Percentiles rank a stretch among this genome's conserved stretches.
Conservation (phyloP, 2,329 filamentous ascomycete genomes). For the Phoma sp. region DNA sequence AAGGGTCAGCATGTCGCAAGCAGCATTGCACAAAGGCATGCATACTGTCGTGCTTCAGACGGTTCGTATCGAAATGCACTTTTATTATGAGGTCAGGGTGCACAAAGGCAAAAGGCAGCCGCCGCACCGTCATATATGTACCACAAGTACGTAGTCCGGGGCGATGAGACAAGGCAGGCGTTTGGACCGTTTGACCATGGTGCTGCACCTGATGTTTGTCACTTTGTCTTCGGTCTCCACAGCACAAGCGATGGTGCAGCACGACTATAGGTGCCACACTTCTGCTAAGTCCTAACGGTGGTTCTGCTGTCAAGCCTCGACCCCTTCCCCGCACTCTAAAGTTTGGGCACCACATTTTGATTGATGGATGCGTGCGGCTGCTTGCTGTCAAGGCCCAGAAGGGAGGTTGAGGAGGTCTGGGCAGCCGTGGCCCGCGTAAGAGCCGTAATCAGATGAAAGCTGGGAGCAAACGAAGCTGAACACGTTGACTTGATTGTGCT, state of each 20-base stretch:
- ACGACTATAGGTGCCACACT: slow-evolving; percentile 6
- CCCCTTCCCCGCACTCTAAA: slow-evolving; percentile 11
- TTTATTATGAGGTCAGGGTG: background rate
- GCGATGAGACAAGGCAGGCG: slow-evolving; percentile 3
- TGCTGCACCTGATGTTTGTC: background rate
- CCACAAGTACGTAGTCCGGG: slow-evolving; percentile 1
- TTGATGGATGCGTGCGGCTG: slow-evolving; percentile 16
- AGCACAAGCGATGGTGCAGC: slow-evolving; percentile 5
- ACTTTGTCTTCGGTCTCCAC: slow-evolving; percentile 1
- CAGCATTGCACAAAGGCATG: slow-evolving; percentile 1
- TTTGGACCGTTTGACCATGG: background rate
- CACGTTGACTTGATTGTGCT: slow-evolving; percentile 25
- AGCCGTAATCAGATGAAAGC: background rate
- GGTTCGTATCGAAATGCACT: slow-evolving; percentile 5
- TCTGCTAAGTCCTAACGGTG: background rate
- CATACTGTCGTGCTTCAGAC: background rate
- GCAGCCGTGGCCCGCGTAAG: background rate
- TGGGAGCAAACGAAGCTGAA: slow-evolving; percentile 15
- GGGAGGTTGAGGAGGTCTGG: background rate
- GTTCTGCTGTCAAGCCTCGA: slow-evolving; percentile 20
- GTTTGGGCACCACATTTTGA: slow-evolving; percentile 15
- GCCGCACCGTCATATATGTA: slow-evolving; percentile 6
- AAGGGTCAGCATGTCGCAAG: background rate
- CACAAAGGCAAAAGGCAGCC: slow-evolving; percentile 3
- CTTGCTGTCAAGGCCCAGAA: slow-evolving; percentile 20